phyloP scores from a whole-genome alignment of 169 alveolate species.

The Prorocentrum cordatum region DNA sequence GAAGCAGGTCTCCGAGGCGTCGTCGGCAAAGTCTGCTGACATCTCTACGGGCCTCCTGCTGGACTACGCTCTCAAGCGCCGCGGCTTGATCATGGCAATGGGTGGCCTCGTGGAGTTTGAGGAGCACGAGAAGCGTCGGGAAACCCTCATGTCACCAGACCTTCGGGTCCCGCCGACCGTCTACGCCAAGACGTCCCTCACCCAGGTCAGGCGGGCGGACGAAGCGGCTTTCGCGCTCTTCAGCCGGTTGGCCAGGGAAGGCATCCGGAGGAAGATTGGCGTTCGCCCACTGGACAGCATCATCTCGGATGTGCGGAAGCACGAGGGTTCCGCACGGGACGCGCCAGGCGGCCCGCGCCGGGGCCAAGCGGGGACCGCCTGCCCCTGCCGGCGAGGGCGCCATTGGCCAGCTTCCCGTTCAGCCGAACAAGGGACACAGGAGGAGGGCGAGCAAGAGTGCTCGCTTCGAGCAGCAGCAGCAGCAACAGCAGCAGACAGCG shows the following conservation, averaged over 20 bases:
- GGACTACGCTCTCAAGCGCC: no score
- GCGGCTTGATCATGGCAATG: no score
- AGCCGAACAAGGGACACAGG: neutral
- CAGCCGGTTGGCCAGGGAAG: neutral
- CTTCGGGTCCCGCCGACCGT: neutral
- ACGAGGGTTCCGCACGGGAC: no score
- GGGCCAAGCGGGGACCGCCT: neutral
- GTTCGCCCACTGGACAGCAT: neutral
- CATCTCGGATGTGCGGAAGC: neutral
- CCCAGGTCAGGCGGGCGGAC: slow-evolving; percentile 11
- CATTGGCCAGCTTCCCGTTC: neutral
- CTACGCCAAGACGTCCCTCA: neutral
- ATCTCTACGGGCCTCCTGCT: no score
- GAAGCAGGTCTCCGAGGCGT: no score
- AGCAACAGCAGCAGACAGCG: no score
- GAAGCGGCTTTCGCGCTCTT: neutral
- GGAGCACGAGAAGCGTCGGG: no score
- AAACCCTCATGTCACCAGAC: neutral
- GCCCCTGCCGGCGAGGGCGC: neutral
- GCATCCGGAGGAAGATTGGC: neutral
- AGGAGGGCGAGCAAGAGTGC: no score
- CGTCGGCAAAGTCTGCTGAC: no score
- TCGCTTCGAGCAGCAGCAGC: no score
- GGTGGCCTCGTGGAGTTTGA: no score
- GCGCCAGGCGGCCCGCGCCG: neutral